Percentiles rank a stretch among this genome's conserved stretches.
Conservation (phyloP, 2,329 filamentous ascomycete species). For the Pseudogymnoascus sp. region DNA sequence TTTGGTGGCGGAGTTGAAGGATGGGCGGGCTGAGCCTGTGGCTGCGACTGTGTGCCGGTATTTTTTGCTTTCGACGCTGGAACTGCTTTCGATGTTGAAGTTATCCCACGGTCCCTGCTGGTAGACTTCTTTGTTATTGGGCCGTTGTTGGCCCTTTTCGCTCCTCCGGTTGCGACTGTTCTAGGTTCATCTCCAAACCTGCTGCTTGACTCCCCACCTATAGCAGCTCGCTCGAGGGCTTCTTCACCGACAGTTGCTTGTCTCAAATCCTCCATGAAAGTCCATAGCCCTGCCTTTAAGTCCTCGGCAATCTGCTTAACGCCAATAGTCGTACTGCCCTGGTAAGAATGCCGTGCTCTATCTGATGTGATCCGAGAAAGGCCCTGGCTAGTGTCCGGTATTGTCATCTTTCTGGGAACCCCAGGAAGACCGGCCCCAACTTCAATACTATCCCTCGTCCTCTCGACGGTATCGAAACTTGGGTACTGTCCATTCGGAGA, state of each 20-base stretch:
- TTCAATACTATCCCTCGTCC: not conserved
- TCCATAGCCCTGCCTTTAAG: conserved; percentile 82
- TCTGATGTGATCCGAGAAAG: conserved; percentile 21
- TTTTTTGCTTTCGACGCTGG: not conserved
- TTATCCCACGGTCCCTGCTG: not conserved
- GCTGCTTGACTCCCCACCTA: not conserved
- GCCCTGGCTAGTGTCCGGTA: conserved; percentile 26
- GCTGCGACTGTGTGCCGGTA: not conserved
- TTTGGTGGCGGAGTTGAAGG: not conserved
- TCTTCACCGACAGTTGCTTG: conserved; percentile 96
- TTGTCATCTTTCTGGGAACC: conserved; percentile 21
- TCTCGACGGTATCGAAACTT: not conserved
- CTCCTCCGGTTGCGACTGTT: not conserved
- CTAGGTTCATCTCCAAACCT: not conserved
- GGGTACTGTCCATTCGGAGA: conserved; percentile 18
- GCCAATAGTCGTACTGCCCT: conserved; percentile 24
- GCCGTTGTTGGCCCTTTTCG: not conserved
- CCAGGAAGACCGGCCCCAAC: not conserved
- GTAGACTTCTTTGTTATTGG: not conserved
- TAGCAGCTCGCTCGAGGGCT: conserved; percentile 49
- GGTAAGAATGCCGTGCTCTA: conserved; percentile 26
- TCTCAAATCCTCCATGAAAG: conserved; percentile 88
- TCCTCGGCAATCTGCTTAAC: conserved; percentile 48
- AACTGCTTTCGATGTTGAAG: not conserved
- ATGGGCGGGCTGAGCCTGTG: not conserved